A percentile compares a stretch with the other conserved stretches of the same genome.
Conservation (phyloP, 2,329 filamentous ascomycete species). For the Epichloe glyceriae region DNA sequence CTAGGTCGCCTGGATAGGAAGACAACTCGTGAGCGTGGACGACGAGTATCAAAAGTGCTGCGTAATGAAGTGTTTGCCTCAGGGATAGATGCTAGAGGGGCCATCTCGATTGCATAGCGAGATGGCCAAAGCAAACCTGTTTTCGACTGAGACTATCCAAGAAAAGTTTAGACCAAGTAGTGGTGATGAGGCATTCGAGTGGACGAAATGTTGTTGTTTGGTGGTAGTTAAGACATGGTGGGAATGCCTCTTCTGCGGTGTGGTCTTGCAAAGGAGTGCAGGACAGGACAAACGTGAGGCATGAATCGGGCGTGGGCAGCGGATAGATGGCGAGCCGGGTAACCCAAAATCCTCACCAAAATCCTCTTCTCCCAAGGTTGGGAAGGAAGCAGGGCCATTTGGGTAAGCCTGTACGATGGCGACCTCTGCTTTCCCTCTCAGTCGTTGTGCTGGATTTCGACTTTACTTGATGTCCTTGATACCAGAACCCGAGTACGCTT, state of each 20-base stretch:
- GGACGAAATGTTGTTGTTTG: conserved; percentile 2
- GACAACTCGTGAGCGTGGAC: conserved; percentile 15
- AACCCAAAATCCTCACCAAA: not conserved
- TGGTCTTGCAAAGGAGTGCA: not conserved
- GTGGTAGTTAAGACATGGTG: conserved; percentile 6
- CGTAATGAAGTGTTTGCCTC: conserved; percentile 11
- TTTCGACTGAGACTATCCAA: conserved; percentile 14
- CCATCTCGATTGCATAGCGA: conserved; percentile 13
- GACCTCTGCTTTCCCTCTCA: not conserved
- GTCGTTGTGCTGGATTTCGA: not conserved
- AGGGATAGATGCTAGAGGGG: conserved; percentile 16
- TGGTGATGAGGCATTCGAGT: conserved; percentile 1
- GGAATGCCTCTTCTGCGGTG: conserved; percentile 2
- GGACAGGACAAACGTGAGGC: no score
- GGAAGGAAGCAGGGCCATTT: not conserved
- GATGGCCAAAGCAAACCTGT: conserved; percentile 5
- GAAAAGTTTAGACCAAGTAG: conserved; percentile 7
- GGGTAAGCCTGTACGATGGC: not conserved
- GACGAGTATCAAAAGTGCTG: conserved; percentile 8
- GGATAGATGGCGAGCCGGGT: not conserved
- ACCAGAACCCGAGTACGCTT: conserved; percentile 65
- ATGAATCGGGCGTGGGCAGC: not conserved
- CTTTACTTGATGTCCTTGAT: conserved; percentile 60
- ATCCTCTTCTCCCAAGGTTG: not conserved
- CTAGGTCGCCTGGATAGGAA: conserved; percentile 14